Evolutionary conservation across 2,329 filamentous ascomycete species (phyloP), one percentile per base, ranked within the genome.

Genomic region (Aspergillus amoenus): DNA sequence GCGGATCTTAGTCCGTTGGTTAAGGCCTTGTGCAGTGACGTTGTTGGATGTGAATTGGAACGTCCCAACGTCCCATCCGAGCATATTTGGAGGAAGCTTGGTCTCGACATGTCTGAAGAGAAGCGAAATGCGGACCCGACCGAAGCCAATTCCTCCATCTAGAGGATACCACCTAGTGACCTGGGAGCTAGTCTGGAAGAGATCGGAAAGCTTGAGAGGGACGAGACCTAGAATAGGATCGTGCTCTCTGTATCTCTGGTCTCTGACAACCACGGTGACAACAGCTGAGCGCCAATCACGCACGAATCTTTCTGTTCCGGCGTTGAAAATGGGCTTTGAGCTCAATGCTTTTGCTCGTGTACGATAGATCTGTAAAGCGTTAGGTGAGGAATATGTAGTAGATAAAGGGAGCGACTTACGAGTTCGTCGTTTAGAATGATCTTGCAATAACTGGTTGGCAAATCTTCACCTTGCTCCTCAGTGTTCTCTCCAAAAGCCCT

Each of bases 291-390:
- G 84, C 94, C 94, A 99, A 70, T 99, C 93, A 21, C 93, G 88
- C 30, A 97, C 79, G 66, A 97, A 97, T 12, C 89, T 85, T 70
- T 99, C 94, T 0, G 93, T 97, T 58, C 93, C 93, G 3, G 94
- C 93, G 66, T 97, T 97, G 82, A 96, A 97, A 62, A 97, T 97
- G 1, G 94, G 94, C 72, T 95, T 93, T 52, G 91, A 95, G 37
- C 90, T 95, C 7, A 96, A 89, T 4, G 93, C 93, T 79, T 99
- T 97, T 37, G 91, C 86, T 68, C 94, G 86, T n/a, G 93, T 97
- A 69, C 93, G 92, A 79, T 97, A 97, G 17, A 92, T 81, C 77
- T 82, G 64, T 45, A 61, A 30, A 46, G 61, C 55, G 30, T 51
- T 15, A 39, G n/a, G 11, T 21, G 4, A 32, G 8, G 40, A 12